These are phyloP conservation scores for Trichoderma asperelloides DNA, from an alignment of 495 filamentous ascomycete species.

Conservation along the genomic window DNA sequence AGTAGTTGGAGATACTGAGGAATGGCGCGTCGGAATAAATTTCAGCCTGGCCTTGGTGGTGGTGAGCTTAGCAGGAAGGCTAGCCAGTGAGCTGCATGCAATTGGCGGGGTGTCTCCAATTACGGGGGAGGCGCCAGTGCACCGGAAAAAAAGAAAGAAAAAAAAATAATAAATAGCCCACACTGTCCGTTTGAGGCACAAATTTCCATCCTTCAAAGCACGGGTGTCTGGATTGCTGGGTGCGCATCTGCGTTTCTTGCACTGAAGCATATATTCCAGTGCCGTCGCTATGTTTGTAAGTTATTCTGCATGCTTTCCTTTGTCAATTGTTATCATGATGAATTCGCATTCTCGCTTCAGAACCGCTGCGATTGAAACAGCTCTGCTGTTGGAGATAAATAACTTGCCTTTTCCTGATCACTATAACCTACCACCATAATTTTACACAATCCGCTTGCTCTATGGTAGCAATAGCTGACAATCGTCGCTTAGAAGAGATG, in stretches of 20 bases:
- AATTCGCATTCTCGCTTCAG: slow-evolving; percentile 8
- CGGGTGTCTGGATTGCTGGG: not conserved
- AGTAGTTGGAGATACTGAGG: not conserved
- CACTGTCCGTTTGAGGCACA: not conserved
- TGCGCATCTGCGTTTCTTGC: not conserved
- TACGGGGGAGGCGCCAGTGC: not conserved
- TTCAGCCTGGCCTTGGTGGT: slow-evolving; percentile 1
- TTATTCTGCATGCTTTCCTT: not conserved
- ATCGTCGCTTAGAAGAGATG: not conserved
- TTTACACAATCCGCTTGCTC: not conserved
- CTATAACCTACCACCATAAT: not conserved
- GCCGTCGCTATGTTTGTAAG: slow-evolving; percentile 10
- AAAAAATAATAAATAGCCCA: not conserved
- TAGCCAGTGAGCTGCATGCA: slow-evolving; percentile 1
- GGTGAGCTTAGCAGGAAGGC: not conserved
- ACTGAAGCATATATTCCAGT: not conserved
- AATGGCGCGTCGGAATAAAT: slow-evolving; percentile 6
- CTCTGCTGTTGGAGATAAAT: slow-evolving; percentile 9
- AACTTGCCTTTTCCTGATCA: slow-evolving; percentile 5
- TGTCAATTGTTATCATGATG: slow-evolving; percentile 5
- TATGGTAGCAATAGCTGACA: not conserved
- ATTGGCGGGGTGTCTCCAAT: slow-evolving; percentile 3
- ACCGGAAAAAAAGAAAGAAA: not conserved
- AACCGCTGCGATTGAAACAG: slow-evolving; percentile 14
- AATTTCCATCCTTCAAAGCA: slow-evolving; percentile 1